Conservation (phyloP, 2,329 filamentous ascomycete species). For the Trichoderma polysporum region DNA sequence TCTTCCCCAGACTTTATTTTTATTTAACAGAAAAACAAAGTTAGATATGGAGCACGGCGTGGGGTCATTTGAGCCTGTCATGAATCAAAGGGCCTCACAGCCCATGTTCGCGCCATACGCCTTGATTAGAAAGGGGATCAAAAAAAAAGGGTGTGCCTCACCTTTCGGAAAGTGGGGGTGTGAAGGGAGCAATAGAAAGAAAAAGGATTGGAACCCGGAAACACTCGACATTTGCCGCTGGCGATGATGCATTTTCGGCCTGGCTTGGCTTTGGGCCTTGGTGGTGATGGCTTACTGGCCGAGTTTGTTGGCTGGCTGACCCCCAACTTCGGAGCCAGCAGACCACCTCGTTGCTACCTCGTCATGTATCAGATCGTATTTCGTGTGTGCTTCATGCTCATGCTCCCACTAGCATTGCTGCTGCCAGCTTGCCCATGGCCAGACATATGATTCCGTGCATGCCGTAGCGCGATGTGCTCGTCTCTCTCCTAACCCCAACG, state of each 20-base stretch:
- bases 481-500: background rate
- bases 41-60: constrained; percentile 16
- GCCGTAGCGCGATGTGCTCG: constrained; percentile 8
- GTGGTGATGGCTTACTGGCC: constrained; percentile 4
- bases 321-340: constrained; percentile 7
- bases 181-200: background rate
- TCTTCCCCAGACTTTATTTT: constrained; percentile 8
- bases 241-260: constrained; percentile 1
- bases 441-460: constrained; percentile 11
- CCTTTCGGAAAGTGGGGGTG: background rate
- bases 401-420: background rate
- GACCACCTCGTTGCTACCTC: background rate
- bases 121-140: background rate
- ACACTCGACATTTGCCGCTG: background rate
- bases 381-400: background rate
- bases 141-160: background rate
- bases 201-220: background rate
- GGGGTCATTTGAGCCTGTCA: constrained; percentile 14
- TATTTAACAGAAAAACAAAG: background rate
- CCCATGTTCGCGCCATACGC: background rate
- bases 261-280: constrained; percentile 3
- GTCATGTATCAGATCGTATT: constrained; percentile 3
- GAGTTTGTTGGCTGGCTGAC: background rate
- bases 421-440: background rate
- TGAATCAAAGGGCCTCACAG: background rate